Evolutionary conservation across 2,329 filamentous ascomycete genomes (phyloP), one percentile per base, ranked within the genome.

Genomic region (Colletotrichum liriopes): DNA sequence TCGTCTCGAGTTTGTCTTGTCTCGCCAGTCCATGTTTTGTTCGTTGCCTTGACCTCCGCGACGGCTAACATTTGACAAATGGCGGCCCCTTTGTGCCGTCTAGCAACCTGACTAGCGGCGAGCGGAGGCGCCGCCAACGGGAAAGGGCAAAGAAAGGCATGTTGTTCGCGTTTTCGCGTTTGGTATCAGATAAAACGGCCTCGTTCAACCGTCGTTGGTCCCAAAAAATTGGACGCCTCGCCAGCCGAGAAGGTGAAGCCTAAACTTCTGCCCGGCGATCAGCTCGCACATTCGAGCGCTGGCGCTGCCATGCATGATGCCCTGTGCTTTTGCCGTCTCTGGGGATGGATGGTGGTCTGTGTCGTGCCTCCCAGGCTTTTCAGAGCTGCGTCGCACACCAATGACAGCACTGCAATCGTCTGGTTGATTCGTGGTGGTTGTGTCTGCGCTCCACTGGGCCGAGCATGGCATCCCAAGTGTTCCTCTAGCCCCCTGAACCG

Each of bases 331-430:
- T 52, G 11, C 11, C 43, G 32, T 29, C 59, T 60, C 32, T 47
- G 20, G 65, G 55, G 35, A 61, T 47, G 65, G 43, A 39, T 67
- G 65, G 65, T 67, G 65, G 65, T 67, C 65, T 37, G 65, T 67
- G 59, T 51, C 51, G 59, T 37, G 43, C 45, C 18, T n/a, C 45
- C 35, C 29, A 62, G 20, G 29, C 29, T 39, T 51, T 51, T n/a
- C 45, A 51, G 32, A 43, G 59, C 37, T 39, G 60, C 35, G 8
- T 29, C 23, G 32, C 32, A 51, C 26, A 62, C 32, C 43, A 39
- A 52, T 52, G 45, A 11, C 45, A 52, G 5, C 54, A 56, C n/a
- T 12, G 16, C n/a, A 51, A 7, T 20, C 14, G n/a, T 14, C 23
- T 35, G 35, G 60, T 20, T 52, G 32, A 18, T 16, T 18, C 16